A percentile compares a stretch with the other conserved stretches of the same genome.
Conservation (phyloP, 2,329 filamentous ascomycete species). For the Diaporthe humulicola region DNA sequence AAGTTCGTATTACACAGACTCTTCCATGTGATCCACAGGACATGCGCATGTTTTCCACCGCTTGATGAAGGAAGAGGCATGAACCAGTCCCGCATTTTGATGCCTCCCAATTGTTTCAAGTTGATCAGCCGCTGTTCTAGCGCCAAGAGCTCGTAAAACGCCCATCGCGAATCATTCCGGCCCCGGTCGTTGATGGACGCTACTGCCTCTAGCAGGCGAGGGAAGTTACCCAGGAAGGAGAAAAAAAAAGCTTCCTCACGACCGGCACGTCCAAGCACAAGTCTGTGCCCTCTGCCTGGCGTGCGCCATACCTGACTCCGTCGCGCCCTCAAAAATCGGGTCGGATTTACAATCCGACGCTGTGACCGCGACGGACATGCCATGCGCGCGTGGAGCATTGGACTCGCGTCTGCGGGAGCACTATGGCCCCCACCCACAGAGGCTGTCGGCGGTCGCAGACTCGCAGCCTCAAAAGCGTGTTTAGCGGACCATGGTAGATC, state of each 20-base stretch:
- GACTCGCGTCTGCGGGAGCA: background rate
- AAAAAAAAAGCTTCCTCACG: background rate
- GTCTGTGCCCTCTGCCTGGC: constrained; percentile 16
- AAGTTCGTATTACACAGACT: background rate
- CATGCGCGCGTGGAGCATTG: constrained; percentile 17
- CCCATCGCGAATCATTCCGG: constrained; percentile 22
- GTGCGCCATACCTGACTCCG: background rate
- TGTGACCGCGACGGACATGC: background rate
- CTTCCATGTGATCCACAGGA: background rate
- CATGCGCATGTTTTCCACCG: constrained; percentile 18
- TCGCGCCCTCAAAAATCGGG: background rate
- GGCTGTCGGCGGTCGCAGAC: background rate
- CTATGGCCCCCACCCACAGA: background rate
- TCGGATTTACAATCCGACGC: constrained; percentile 22
- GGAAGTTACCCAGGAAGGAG: background rate
- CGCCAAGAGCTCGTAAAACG: constrained; percentile 30
- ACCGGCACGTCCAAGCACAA: constrained; percentile 6
- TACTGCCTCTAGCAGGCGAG: background rate
- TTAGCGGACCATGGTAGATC: constrained; percentile 22
- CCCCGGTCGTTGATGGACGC: background rate
- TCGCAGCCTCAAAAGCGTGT: constrained; percentile 13
- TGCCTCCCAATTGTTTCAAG: constrained; percentile 27
- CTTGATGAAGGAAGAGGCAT: constrained; percentile 5
- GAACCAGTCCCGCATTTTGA: constrained; percentile 16
- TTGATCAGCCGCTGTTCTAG: background rate